Percentiles rank a stretch among this genome's conserved stretches.
phyloP scores from a whole-genome alignment of 2,329 filamentous ascomycete species.

The Trichoderma sp. region DNA sequence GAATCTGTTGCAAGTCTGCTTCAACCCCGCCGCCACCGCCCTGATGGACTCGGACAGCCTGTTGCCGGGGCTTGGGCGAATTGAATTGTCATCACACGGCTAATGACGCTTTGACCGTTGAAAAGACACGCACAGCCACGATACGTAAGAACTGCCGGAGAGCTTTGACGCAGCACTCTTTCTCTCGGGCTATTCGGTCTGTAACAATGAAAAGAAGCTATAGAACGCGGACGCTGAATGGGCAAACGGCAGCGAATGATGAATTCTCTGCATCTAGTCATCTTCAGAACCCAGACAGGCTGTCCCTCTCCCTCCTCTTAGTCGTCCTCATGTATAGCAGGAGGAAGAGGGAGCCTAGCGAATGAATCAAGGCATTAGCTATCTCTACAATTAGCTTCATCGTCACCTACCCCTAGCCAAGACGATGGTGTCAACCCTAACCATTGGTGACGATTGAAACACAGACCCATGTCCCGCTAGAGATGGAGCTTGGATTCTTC shows the following conservation, averaged over 20 bases:
- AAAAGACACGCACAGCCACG: background rate
- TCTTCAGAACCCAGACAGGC: background rate
- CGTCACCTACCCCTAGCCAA: background rate
- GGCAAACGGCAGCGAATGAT: background rate
- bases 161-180: background rate
- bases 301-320: background rate
- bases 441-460: slow-evolving; percentile 10
- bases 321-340: background rate
- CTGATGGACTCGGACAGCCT: background rate
- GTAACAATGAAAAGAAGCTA: background rate
- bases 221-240: background rate
- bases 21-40: slow-evolving; percentile 34
- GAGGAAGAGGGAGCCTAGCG: background rate
- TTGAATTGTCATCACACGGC: background rate
- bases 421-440: slow-evolving; percentile 12
- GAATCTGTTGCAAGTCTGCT: slow-evolving; percentile 46
- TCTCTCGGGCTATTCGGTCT: background rate
- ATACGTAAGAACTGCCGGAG: background rate
- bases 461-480: background rate
- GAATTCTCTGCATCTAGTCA: background rate
- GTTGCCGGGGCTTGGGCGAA: background rate
- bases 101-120: background rate
- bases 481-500: background rate
- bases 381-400: background rate
- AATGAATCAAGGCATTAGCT: background rate